These are phyloP conservation scores for Maudiozyma saulgeensis DNA, from an alignment of 805 yeast genomes.

Conservation along the genomic window DNA sequence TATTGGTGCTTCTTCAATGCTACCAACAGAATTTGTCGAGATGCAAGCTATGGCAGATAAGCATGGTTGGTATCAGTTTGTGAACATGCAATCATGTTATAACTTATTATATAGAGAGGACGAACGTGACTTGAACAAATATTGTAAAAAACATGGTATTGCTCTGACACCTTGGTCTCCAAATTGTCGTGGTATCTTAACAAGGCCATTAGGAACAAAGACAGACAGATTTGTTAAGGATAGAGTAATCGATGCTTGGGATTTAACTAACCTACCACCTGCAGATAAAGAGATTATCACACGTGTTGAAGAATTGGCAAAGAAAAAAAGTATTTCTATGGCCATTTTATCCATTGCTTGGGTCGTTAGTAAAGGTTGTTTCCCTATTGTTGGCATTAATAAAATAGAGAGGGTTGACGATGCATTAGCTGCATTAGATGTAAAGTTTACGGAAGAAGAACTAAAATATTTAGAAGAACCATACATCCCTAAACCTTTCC, in stretches of 20 bases:
- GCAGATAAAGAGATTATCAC: slow-evolving; percentile 29
- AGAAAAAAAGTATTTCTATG: slow-evolving; percentile 40
- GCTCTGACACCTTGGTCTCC: slow-evolving; percentile 57
- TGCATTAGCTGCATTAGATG: slow-evolving; percentile 33
- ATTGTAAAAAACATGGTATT: slow-evolving; percentile 40
- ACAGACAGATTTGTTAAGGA: slow-evolving; percentile 9
- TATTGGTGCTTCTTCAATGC: slow-evolving; percentile 46
- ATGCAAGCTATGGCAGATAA: slow-evolving; percentile 47
- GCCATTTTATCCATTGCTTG: slow-evolving; percentile 47
- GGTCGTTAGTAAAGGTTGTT: slow-evolving; percentile 40
- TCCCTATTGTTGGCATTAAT: slow-evolving; percentile 47
- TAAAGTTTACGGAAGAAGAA: slow-evolving; percentile 28
- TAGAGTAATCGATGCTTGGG: slow-evolving; percentile 35
- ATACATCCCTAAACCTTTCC: slow-evolving; percentile 28
- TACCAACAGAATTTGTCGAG: slow-evolving; percentile 43
- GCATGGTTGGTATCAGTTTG: slow-evolving; percentile 33
- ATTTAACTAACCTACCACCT: slow-evolving; percentile 34
- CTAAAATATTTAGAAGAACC: slow-evolving; percentile 12
- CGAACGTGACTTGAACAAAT: slow-evolving; percentile 53
- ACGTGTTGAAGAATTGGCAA: slow-evolving; percentile 48
- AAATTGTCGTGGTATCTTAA: slow-evolving; percentile 42
- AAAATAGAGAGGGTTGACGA: slow-evolving; percentile 43
- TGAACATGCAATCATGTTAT: slow-evolving; percentile 49
- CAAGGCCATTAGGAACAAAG: slow-evolving; percentile 34
- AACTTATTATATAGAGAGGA: slow-evolving; percentile 50